Conservation (phyloP, 768 basidiomycete genomes). For the Boletus subcaerulescens region DNA sequence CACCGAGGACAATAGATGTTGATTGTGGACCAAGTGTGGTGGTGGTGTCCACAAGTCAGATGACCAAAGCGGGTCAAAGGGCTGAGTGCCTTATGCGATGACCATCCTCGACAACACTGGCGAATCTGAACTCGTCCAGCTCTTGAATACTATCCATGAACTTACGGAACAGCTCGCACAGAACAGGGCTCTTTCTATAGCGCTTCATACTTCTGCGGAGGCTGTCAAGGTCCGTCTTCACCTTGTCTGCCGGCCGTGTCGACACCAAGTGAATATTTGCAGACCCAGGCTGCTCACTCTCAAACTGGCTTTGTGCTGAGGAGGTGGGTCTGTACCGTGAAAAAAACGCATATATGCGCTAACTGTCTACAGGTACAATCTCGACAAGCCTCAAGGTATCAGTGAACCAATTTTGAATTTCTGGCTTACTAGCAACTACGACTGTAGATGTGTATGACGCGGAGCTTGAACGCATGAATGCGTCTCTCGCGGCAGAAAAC, state of each 20-base stretch:
- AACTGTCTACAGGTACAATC: conserved; percentile 59
- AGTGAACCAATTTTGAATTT: neutral
- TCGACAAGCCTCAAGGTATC: conserved; percentile 81
- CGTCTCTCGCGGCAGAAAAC: conserved; percentile 77
- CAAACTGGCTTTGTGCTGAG: conserved; percentile 91
- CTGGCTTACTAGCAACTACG: conserved; percentile 2
- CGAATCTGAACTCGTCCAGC: conserved; percentile 59
- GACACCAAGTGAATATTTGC: conserved; percentile 3
- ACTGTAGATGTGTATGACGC: conserved; percentile 80
- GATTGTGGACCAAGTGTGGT: neutral
- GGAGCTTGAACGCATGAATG: conserved; percentile 88
- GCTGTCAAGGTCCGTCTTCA: conserved; percentile 67
- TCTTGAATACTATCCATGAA: conserved; percentile 70
- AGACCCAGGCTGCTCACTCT: conserved; percentile 86
- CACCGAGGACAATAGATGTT: conserved; percentile 20
- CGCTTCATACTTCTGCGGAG: conserved; percentile 68
- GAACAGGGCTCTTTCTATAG: conserved; percentile 69
- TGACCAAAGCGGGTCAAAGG: conserved; percentile 6
- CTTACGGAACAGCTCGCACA: conserved; percentile 80
- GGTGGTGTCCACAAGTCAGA: neutral
- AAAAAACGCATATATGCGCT: neutral
- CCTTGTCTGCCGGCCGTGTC: neutral
- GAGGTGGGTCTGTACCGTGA: conserved; percentile 43
- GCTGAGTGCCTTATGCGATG: conserved; percentile 33
- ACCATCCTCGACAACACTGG: conserved; percentile 50